Evolutionary conservation across 176 grass and related monocot genomes (phyloP), one percentile per base, ranked within the genome.

Genomic region (Eleusine coracana): DNA sequence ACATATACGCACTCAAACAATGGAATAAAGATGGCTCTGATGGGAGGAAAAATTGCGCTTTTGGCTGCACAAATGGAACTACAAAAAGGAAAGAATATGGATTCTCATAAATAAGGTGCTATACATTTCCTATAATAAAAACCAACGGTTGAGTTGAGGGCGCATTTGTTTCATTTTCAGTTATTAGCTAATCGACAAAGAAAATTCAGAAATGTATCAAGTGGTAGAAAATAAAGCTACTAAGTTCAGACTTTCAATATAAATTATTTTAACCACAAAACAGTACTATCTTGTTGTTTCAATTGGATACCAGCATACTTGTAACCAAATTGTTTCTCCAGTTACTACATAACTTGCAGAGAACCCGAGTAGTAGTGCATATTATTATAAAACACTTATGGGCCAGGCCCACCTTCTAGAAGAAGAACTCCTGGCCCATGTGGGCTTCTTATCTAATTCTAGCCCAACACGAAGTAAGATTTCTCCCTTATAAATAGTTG

Each of bases 1-100:
- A 64, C 49, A 71, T 71, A 38, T 15, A 71, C 71, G 54, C 82
- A 76, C 44, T 46, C 77, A 71, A 39, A 55, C 68, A 76, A 81
- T 65, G 77, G 82, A 81, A 85, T 85, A 85, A 85, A 89, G 77
- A 89, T 52, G 25, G 65, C 44, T 71, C 40, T 52, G 77, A 81
- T 42, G 56, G 41, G 18, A 63, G 41, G 74, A 52, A n/a, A 80
- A 55, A 11, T 38, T 44, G 38, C 76, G 55, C 71, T 76, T 81
- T 76, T 42, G 16, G 39, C 23, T 76, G 65, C 21, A 55, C 29
- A 70, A 46, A 81, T 81, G 70, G 77, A 70, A 76, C 34, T 16
- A 14, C 52, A 31, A 49, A 20, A 27, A 38, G 44, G 42, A 34
- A 21, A 69, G 45, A 34, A 85, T 83, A 84, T 80, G 58, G 73